Evolutionary conservation across 495 filamentous ascomycete species (phyloP).

Genomic region (Clavariopsis aquatica): DNA sequence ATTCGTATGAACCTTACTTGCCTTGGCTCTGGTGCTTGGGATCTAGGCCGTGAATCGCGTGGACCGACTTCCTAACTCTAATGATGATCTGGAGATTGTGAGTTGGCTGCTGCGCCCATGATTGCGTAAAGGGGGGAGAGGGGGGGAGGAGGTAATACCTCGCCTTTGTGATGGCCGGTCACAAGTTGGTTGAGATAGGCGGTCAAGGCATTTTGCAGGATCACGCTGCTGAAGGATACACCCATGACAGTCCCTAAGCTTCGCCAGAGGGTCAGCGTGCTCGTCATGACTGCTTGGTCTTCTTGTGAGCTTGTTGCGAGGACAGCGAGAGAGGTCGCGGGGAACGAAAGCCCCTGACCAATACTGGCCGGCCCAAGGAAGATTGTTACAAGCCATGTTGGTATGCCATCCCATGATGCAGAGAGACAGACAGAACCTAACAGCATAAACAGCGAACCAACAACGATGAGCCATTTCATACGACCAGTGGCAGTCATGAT

Average conservation of each 20-base stretch:
- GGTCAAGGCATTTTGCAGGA: slow-evolving; percentile 71
- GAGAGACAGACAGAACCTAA: slow-evolving; percentile 56
- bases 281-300: slow-evolving; percentile 76
- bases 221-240: slow-evolving; percentile 67
- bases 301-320: slow-evolving; percentile 66
- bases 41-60: slow-evolving; percentile 52
- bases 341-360: slow-evolving; percentile 66
- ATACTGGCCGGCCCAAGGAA: slow-evolving; percentile 62
- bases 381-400: slow-evolving; percentile 60
- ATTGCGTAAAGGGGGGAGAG: neutral
- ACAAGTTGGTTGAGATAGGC: slow-evolving; percentile 61
- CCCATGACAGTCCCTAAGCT: slow-evolving; percentile 71
- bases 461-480: slow-evolving; percentile 62
- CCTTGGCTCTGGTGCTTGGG: slow-evolving; percentile 56
- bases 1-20: slow-evolving; percentile 37
- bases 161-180: slow-evolving; percentile 54
- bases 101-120: neutral
- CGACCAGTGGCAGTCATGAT: slow-evolving; percentile 67
- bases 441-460: slow-evolving; percentile 58
- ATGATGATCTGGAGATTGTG: slow-evolving; percentile 42
- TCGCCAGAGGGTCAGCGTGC: slow-evolving; percentile 67
- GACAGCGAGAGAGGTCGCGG: slow-evolving; percentile 65
- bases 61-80: slow-evolving; percentile 58
- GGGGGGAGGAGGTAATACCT: slow-evolving; percentile 41
- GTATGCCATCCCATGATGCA: slow-evolving; percentile 56